Percentiles rank a stretch among this genome's conserved stretches.
Conservation (phyloP, 2,329 filamentous ascomycete species). For the Cercospora zeae-maydis region DNA sequence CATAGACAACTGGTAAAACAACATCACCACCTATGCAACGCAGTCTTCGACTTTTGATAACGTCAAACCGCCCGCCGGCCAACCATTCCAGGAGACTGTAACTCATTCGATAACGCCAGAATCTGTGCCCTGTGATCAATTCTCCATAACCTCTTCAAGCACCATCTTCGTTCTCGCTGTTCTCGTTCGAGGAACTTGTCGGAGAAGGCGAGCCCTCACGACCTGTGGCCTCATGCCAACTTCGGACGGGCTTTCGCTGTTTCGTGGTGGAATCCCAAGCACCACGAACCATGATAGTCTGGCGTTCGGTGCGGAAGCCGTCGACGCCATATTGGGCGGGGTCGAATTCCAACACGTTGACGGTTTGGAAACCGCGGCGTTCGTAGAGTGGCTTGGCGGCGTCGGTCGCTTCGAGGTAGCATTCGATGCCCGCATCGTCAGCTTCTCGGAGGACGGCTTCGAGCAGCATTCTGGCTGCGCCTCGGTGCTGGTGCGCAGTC, state of each 20-base stretch:
- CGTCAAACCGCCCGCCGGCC: neutral
- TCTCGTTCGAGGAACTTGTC: neutral
- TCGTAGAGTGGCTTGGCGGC: conserved; percentile 35
- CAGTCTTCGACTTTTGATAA: neutral
- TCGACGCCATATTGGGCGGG: conserved; percentile 29
- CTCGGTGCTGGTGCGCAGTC: conserved; percentile 42
- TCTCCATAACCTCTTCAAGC: neutral
- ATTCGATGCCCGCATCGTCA: conserved; percentile 39
- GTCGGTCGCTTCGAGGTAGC: conserved; percentile 43
- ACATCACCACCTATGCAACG: neutral
- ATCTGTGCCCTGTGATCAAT: neutral
- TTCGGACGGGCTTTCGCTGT: conserved; percentile 21
- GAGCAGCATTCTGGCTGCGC: conserved; percentile 42
- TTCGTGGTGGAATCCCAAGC: conserved; percentile 19
- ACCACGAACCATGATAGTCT: conserved; percentile 36
- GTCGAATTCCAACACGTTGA: conserved; percentile 34
- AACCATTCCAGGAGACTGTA: neutral
- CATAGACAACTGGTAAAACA: neutral
- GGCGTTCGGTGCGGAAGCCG: conserved; percentile 30
- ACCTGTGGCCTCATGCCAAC: conserved; percentile 20
- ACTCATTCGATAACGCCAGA: neutral
- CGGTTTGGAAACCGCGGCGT: conserved; percentile 33
- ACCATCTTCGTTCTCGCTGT: neutral
- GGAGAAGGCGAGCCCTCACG: conserved; percentile 6
- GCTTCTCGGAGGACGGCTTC: conserved; percentile 42